Evolutionary conservation across 2,329 filamentous ascomycete species (phyloP).

Genomic region (Trichoderma lentiforme): DNA sequence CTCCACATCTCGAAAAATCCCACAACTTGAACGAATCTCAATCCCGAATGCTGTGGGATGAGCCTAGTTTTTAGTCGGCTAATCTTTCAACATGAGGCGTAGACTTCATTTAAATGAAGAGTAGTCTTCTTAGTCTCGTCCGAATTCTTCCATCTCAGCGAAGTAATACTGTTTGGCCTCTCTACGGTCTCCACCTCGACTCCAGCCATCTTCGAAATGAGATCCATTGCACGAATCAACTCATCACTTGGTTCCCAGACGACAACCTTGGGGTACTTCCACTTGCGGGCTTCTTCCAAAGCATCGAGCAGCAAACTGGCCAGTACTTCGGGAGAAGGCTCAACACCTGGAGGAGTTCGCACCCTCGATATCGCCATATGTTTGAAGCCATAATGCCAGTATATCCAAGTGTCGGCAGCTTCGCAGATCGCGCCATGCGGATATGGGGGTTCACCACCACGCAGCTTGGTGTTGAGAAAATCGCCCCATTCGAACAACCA

Average conservation of each 20-base stretch:
- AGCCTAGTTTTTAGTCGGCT: background rate
- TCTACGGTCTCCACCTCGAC: background rate
- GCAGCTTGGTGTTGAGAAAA: background rate
- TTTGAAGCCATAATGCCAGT: constrained; percentile 1
- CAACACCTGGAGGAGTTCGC: background rate
- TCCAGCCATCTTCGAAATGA: background rate
- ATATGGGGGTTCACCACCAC: background rate
- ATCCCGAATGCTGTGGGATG: background rate
- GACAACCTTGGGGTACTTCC: background rate
- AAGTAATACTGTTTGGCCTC: constrained; percentile 4
- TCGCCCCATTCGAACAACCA: background rate
- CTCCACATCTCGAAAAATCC: background rate
- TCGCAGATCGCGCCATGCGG: background rate
- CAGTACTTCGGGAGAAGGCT: background rate
- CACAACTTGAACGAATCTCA: background rate
- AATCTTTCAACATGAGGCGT: background rate
- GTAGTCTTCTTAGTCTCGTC: constrained; percentile 1
- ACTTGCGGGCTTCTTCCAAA: constrained; percentile 5
- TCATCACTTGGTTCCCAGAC: background rate
- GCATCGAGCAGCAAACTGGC: background rate
- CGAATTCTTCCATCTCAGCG: background rate
- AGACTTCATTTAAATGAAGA: background rate
- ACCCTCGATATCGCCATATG: background rate
- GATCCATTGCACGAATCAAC: background rate
- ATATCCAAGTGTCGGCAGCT: background rate